Conservation (phyloP, 805 yeast species). For the Ogataea polymorpha region DNA sequence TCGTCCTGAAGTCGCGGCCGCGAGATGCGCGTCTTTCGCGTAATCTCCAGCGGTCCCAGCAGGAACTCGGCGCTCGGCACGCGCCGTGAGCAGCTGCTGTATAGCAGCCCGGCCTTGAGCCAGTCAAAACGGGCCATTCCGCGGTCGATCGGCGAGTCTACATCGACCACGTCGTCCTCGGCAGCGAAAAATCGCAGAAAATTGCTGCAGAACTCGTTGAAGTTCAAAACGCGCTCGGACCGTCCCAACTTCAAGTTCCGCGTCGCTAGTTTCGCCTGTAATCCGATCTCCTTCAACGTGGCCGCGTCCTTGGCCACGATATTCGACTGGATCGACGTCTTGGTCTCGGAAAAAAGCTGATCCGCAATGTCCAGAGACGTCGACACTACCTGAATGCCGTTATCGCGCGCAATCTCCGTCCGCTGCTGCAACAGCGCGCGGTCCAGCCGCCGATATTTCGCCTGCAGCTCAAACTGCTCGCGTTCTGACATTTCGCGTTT, state of each 20-base stretch:
- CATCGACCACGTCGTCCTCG: constrained; percentile 22
- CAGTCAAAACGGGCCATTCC: constrained; percentile 47
- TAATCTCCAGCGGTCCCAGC: constrained; percentile 67
- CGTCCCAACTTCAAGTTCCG: constrained; percentile 58
- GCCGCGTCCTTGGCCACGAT: constrained; percentile 63
- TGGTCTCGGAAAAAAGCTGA: constrained; percentile 41
- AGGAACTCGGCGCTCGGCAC: constrained; percentile 58
- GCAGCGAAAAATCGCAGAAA: constrained; percentile 35
- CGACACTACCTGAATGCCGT: constrained; percentile 50
- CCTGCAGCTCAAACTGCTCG: constrained; percentile 26
- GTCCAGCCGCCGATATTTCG: constrained; percentile 26
- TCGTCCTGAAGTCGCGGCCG: constrained; percentile 43
- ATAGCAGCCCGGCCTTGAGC: constrained; percentile 55
- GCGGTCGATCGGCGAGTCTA: constrained; percentile 18
- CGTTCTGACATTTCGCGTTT: constrained; percentile 22
- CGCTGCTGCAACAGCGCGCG: constrained; percentile 34
- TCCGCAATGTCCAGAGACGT: constrained; percentile 45
- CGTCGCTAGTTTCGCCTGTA: constrained; percentile 62
- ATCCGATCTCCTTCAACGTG: constrained; percentile 56
- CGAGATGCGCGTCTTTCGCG: constrained; percentile 42
- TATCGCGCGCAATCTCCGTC: constrained; percentile 53
- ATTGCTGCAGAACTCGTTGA: constrained; percentile 44
- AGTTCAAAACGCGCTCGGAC: constrained; percentile 46
- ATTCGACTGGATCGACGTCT: constrained; percentile 34
- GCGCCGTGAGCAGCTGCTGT: constrained; percentile 42